Evolutionary conservation across 1,284 basidiomycete genomes (phyloP).

Genomic region (Trichosporon sp.): DNA sequence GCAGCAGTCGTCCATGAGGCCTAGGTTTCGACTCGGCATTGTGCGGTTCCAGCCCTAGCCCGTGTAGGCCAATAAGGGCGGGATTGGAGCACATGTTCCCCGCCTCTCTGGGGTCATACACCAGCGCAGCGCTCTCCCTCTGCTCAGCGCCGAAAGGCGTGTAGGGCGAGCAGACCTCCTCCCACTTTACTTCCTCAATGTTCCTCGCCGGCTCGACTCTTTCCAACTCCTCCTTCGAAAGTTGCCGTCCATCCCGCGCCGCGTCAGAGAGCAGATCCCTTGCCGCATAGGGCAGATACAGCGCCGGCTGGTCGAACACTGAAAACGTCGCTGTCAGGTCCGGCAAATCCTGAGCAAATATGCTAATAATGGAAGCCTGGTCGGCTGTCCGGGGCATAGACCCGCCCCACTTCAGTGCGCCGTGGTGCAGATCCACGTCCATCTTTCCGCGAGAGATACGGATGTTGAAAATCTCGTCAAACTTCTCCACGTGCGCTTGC

Average conservation of each 20-base stretch:
- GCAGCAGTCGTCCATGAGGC: conserved; percentile 43
- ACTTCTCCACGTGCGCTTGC: conserved; percentile 52
- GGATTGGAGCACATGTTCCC: conserved; percentile 46
- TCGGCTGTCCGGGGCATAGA: conserved; percentile 36
- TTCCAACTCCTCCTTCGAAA: neutral
- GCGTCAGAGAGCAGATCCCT: conserved; percentile 46
- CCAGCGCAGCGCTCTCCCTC: conserved; percentile 32
- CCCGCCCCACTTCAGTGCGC: conserved; percentile 40
- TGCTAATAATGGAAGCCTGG: conserved; percentile 26
- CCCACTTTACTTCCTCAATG: conserved; percentile 11
- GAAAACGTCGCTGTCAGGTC: conserved; percentile 49
- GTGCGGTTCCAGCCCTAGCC: conserved; percentile 44
- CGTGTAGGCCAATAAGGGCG: conserved; percentile 43
- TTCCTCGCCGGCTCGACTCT: neutral
- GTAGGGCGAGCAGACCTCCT: neutral
- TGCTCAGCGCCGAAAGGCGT: conserved; percentile 12
- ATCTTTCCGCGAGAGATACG: conserved; percentile 29
- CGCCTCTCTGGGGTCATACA: conserved; percentile 42
- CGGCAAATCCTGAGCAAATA: conserved; percentile 43
- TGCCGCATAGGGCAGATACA: conserved; percentile 49
- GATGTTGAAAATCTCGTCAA: conserved; percentile 43
- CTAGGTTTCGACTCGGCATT: conserved; percentile 37
- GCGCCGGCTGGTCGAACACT: conserved; percentile 51
- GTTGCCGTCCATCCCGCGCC: conserved; percentile 29
- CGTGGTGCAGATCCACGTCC: conserved; percentile 31